Percentiles rank a stretch among this genome's conserved stretches.
phyloP scores from a whole-genome alignment of 2,329 filamentous ascomycete species.

The Apiospora sp. region DNA sequence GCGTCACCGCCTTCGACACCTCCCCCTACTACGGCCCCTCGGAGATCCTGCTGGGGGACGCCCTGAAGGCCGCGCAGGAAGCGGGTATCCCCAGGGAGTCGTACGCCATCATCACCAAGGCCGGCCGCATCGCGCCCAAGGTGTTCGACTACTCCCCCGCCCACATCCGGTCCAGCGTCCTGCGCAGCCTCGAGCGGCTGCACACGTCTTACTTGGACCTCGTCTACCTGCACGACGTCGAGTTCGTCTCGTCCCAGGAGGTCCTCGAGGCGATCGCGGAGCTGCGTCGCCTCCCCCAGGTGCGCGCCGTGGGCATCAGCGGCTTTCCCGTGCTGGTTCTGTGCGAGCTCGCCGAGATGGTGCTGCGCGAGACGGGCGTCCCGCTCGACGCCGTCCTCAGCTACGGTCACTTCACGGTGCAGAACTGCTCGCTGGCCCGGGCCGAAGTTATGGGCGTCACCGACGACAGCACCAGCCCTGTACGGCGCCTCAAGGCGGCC shows the following conservation, averaged over 20 bases:
- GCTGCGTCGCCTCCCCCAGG: slow-evolving; percentile 75
- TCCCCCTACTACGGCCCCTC: slow-evolving; percentile 92
- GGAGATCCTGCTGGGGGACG: slow-evolving; percentile 76
- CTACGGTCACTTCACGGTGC: slow-evolving; percentile 90
- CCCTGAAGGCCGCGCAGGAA: slow-evolving; percentile 58
- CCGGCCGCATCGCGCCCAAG: slow-evolving; percentile 69
- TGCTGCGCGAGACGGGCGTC: slow-evolving; percentile 82
- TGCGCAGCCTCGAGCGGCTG: slow-evolving; percentile 70
- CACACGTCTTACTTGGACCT: slow-evolving; percentile 74
- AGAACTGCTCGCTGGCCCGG: slow-evolving; percentile 75
- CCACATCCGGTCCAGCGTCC: slow-evolving; percentile 72
- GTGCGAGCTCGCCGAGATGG: slow-evolving; percentile 75
- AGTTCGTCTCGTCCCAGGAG: slow-evolving; percentile 74
- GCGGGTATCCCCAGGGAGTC: slow-evolving; percentile 58
- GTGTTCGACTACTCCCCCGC: slow-evolving; percentile 77
- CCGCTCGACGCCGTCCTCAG: slow-evolving; percentile 88
- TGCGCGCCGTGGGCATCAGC: slow-evolving; percentile 89
- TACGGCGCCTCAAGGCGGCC: slow-evolving; percentile 69
- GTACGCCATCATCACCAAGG: slow-evolving; percentile 79
- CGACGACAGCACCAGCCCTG: slow-evolving; percentile 37
- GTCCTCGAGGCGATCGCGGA: slow-evolving; percentile 74
- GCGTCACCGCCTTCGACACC: slow-evolving; percentile 82
- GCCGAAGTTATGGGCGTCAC: slow-evolving; percentile 32
- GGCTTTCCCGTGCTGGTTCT: slow-evolving; percentile 85
- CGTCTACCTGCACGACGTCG: slow-evolving; percentile 83